phyloP scores from a whole-genome alignment of 1,284 basidiomycete genomes.

The Ganoderma sp. region DNA sequence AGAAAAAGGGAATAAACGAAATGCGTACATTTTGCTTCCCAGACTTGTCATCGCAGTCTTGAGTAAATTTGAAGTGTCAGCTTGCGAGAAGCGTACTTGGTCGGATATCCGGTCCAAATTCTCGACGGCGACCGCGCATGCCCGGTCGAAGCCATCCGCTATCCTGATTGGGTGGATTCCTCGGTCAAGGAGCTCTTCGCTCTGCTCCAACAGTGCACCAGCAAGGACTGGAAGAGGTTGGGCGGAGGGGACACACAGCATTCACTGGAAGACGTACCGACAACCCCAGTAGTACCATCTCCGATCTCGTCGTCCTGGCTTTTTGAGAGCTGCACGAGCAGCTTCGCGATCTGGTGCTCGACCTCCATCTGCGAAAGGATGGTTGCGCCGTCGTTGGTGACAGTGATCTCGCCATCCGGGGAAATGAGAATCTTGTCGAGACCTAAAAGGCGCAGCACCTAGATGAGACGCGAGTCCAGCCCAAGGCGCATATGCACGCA shows the following conservation, averaged over 20 bases:
- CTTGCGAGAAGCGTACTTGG: constrained; percentile 82
- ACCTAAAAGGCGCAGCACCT: constrained; percentile 52
- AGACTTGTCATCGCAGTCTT: constrained; percentile 97
- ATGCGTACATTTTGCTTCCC: constrained; percentile 92
- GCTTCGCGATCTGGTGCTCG: constrained; percentile 97
- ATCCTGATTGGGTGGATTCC: constrained; percentile 99
- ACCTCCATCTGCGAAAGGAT: constrained; percentile 97
- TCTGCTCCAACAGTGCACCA: constrained; percentile 92
- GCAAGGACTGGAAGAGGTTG: constrained; percentile 79
- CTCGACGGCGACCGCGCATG: constrained; percentile 87
- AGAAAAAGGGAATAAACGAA: neutral
- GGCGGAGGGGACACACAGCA: neutral
- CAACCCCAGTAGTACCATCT: constrained; percentile 98
- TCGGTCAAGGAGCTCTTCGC: constrained; percentile 89
- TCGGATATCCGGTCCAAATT: constrained; percentile 96
- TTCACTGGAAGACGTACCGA: constrained; percentile 68
- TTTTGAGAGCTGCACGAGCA: constrained; percentile 95
- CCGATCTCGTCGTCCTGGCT: constrained; percentile 99
- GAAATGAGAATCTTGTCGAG: constrained; percentile 99
- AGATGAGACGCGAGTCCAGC: constrained; percentile 11
- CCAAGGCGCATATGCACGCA: constrained; percentile 39
- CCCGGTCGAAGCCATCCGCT: constrained; percentile 96
- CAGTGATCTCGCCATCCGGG: constrained; percentile 97
- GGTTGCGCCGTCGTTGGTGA: constrained; percentile 98
- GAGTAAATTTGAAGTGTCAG: constrained; percentile 85